These are phyloP conservation scores for Cladosporium sp. DNA, from an alignment of 2,329 filamentous ascomycete genomes.

Conservation along the genomic window DNA sequence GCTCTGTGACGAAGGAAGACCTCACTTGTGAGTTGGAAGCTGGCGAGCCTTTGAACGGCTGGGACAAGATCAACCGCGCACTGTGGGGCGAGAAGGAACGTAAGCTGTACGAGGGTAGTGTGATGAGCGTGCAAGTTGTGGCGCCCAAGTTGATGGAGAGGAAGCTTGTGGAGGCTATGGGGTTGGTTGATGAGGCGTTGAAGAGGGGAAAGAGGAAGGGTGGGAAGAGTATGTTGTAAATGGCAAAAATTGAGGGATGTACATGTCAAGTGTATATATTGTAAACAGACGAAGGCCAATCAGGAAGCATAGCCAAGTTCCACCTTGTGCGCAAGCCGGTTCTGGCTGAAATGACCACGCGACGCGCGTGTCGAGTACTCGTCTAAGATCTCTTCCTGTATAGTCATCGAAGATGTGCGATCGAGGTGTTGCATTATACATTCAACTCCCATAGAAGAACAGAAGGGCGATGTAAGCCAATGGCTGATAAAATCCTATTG, in stretches of 20 bases:
- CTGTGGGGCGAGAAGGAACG: constrained; percentile 55
- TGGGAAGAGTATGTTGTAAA: background rate
- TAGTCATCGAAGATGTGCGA: no score
- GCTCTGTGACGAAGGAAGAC: constrained; percentile 47
- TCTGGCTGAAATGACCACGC: no score
- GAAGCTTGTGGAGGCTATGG: constrained; percentile 51
- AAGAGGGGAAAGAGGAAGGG: constrained; percentile 10
- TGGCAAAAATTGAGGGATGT: background rate
- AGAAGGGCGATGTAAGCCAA: no score
- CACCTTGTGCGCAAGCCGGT: no score
- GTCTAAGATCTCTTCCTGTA: no score
- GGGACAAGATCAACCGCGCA: constrained; percentile 58
- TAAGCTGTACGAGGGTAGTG: constrained; percentile 50
- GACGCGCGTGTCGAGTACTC: no score
- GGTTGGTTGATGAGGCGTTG: constrained; percentile 47
- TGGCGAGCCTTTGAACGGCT: constrained; percentile 44
- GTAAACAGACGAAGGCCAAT: no score
- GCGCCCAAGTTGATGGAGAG: constrained; percentile 53
- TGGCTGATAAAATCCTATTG: no score
- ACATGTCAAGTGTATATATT: background rate
- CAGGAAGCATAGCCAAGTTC: no score
- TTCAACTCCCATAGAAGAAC: no score
- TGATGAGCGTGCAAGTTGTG: constrained; percentile 55
- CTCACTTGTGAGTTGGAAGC: constrained; percentile 44
- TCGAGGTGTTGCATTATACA: no score